Evolutionary conservation across 495 filamentous ascomycete genomes (phyloP), one percentile per base, ranked within the genome.

Genomic region (Aspergillus incahuasiensis): DNA sequence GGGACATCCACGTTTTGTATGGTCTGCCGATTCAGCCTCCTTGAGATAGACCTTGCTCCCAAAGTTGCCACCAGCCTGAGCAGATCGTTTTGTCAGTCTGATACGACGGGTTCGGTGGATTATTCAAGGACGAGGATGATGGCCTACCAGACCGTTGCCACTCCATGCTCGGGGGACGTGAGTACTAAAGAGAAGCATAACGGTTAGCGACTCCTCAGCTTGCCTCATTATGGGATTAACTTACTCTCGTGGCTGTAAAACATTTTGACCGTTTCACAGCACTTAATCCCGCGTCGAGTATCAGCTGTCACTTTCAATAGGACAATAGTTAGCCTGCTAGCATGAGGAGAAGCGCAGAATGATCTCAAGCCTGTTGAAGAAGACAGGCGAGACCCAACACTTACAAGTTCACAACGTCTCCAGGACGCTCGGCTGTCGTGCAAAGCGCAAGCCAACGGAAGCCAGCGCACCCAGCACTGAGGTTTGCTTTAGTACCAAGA

Each of bases 191-290:
- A 57, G 54, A 67, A 11, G 25, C 68, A 61, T 32, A 54, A 44
- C 5, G 6, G 15, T 21, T 43, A 16, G 54, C 35, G n/a, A 3
- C 25, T 45, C 13, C 48, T 7, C 8, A 18, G 12, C 13, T 5
- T 35, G 41, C 11, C 28, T 45, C 5, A 16, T 13, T 9, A 15
- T 18, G 16, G 19, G 13, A 40, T 5, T 16, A 38, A 32, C 83
- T 63, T 75, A 92, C 91, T 89, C 70, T 95, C 91, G 71, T 94
- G 87, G 64, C 88, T 94, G 71, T 95, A 96, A 64, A 96, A 96
- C 91, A 96, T 96, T 55, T 54, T 68, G 70, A 51, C 12, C 0
- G 9, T 8, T 6, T 16, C 3, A n/a, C n/a, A 6, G 12, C 18
- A 25, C 46, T 34, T 8, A 6, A 8, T 28, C 21, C 25, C 22